Base-by-base conservation (phyloP, 352 stramenopile genomes). In the Poterioochromonas sp. region DNA sequence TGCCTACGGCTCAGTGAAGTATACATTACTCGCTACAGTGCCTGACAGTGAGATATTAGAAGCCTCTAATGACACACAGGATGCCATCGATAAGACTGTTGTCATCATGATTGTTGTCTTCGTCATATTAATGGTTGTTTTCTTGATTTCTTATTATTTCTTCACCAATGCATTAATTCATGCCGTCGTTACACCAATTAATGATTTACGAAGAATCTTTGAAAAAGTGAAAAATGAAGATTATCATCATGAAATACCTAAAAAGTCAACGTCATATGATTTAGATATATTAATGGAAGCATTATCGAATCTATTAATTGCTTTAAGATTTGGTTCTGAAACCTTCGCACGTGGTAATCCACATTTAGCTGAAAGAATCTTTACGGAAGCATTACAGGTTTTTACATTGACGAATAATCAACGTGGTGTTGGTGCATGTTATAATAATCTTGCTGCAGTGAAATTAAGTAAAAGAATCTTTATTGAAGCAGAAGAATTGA, bases 381-480 rank as follows among this genome's bases (percentile, higher is more conserved):
- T 74, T 37, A 18, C 20, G 0, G 39, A 74, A 8, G 65, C 65
- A 5, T 40, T 74, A 37, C 2, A 58, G 11, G 5, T 74, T 8
- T 74, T 74, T 39, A 35, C 20, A 35, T 8, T 40, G 29, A 74
- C 65, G 35, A 3, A 58, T 29, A 74, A 74, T 58, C 1, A 53
- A 39, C 8, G 40, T 18, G 65, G 65, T 8, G 12, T 58, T 39
- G 65, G 65, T 40, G 65, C 65, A 35, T 40, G 37, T 39, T 40
- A 54, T 1, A 74, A 74, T n/a, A 74, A 74, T 58, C 29, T 74
- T 5, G 65, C 39, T 39, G 41, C 39, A 26, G 65, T 74, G 3
- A 11, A 58, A 12, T 39, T 74, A 5, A n/a, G 2, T 35, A 26
- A 39, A 26, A 1, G 18, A 12, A 35, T 39, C 29, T 39, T 39